These are phyloP conservation scores for Diversispora epigaea DNA, from an alignment of 192 early-diverging fungal species.

Conservation along the genomic window DNA sequence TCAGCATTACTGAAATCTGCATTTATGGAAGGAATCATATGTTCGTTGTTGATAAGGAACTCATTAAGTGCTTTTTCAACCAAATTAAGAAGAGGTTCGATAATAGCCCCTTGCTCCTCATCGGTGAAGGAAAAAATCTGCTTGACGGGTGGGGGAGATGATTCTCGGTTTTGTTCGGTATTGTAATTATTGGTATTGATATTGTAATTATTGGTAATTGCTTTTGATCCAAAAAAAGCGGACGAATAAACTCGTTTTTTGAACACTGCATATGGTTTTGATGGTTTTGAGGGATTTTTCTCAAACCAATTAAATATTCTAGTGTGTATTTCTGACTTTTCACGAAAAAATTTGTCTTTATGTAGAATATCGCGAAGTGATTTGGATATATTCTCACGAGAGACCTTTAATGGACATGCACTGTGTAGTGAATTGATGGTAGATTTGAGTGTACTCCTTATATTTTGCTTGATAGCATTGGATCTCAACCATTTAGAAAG, in stretches of 20 bases:
- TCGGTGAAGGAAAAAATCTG: constrained; percentile 10
- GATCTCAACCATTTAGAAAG: constrained; percentile 20
- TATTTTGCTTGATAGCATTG: constrained; percentile 2
- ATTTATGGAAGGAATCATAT: constrained; percentile 15
- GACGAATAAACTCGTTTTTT: constrained; percentile 8
- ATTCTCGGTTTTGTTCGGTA: neutral
- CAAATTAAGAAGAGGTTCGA: constrained; percentile 12
- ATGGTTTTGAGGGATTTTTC: neutral
- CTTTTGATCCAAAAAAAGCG: constrained; percentile 7
- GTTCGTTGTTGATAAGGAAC: constrained; percentile 14
- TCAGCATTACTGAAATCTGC: neutral
- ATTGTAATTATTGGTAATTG: no score
- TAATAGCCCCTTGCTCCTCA: constrained; percentile 13
- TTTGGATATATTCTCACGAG: neutral
- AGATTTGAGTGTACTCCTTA: constrained; percentile 1
- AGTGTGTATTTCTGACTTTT: constrained; percentile 5
- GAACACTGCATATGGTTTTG: neutral
- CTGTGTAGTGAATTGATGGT: neutral
- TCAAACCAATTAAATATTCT: constrained; percentile 6
- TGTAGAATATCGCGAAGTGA: constrained; percentile 11
- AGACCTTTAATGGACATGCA: neutral
- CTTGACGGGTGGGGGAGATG: neutral
- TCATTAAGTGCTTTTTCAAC: constrained; percentile 9
- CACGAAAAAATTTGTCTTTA: neutral
- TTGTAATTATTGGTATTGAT: neutral